Evolutionary conservation across 164 flowering plant genomes (phyloP).

Genomic region (Euptelea pleiosperma): DNA sequence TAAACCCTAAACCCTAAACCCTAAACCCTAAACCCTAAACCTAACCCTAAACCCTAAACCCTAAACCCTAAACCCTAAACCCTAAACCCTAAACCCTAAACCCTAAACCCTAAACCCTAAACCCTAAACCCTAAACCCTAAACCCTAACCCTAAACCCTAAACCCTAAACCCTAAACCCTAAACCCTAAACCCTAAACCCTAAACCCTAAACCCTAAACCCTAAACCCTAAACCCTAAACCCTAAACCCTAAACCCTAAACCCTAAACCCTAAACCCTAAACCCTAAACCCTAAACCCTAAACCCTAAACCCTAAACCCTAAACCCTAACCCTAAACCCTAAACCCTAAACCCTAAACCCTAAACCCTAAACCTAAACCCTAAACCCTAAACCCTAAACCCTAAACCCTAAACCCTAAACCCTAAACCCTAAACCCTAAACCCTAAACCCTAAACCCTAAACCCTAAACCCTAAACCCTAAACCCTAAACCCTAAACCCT

Average conservation of each 20-base stretch:
- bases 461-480: too few species aligned
- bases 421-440: slow-evolving; percentile 25
- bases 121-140: slow-evolving; percentile 19
- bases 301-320: slow-evolving; percentile 19
- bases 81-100: too few species aligned
- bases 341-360: slow-evolving; percentile 21
- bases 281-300: slow-evolving; percentile 19
- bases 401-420: slow-evolving; percentile 22
- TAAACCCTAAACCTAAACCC: slow-evolving; percentile 19
- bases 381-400: slow-evolving; percentile 18
- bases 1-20: slow-evolving; percentile 12
- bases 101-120: too few species aligned
- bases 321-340: slow-evolving; percentile 19
- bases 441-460: slow-evolving; percentile 19
- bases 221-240: too few species aligned
- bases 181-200: slow-evolving; percentile 22
- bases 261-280: slow-evolving; percentile 18
- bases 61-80: too few species aligned
- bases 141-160: slow-evolving; percentile 16
- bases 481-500: slow-evolving; percentile 22
- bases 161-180: slow-evolving; percentile 21
- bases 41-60: too few species aligned
- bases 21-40: slow-evolving; percentile 15
- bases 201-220: slow-evolving; percentile 22
- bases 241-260: slow-evolving; percentile 17